Conservation (phyloP, 192 early-diverging fungal genomes). For the Glomus cerebriforme region DNA sequence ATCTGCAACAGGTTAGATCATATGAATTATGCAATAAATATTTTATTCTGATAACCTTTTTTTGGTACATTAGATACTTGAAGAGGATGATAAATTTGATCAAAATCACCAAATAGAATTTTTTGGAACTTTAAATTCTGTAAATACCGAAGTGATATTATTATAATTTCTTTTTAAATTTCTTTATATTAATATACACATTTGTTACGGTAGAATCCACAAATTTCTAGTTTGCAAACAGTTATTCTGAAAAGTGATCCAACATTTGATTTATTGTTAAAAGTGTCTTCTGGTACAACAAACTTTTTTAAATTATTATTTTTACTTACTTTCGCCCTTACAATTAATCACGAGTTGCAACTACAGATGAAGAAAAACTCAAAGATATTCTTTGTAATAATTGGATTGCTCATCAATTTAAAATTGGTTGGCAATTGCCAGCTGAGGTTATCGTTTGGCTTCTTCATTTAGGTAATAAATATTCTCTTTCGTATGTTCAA, state of each 20-base stretch:
- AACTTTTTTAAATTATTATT: neutral
- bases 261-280: neutral
- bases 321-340: neutral
- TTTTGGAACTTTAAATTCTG: neutral
- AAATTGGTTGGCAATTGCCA: conserved; percentile 8
- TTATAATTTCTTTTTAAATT: neutral
- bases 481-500: neutral
- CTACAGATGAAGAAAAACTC: neutral
- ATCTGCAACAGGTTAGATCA: conserved; percentile 6
- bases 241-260: neutral
- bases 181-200: neutral
- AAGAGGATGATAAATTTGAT: neutral
- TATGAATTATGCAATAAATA: neutral
- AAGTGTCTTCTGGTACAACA: neutral
- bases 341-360: neutral
- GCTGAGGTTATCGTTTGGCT: conserved; percentile 8
- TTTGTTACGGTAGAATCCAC: neutral
- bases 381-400: conserved; percentile 8
- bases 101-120: conserved; percentile 10
- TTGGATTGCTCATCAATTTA: conserved; percentile 22
- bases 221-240: neutral
- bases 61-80: conserved; percentile 6
- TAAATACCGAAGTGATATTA: neutral
- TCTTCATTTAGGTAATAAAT: conserved; percentile 18
- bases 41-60: neutral